Evolutionary conservation across 1,284 basidiomycete genomes (phyloP).

Genomic region (Trichosporon ovoides): DNA sequence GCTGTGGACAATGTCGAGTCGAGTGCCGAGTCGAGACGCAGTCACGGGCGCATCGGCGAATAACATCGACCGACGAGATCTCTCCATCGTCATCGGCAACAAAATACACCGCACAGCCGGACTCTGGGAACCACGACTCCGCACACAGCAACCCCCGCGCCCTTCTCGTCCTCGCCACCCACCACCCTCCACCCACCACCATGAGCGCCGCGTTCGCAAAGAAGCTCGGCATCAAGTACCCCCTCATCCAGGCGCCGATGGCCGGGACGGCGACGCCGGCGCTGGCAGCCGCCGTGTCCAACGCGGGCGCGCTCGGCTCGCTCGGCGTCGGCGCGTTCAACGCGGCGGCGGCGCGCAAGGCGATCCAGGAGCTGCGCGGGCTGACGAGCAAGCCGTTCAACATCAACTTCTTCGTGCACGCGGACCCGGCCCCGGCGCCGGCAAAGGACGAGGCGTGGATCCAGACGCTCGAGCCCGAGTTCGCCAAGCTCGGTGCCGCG

Average conservation of each 20-base stretch:
- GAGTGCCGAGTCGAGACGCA: too few relatives aligned
- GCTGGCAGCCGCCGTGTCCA: constrained; percentile 40
- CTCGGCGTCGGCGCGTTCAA: constrained; percentile 33
- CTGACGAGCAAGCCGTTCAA: constrained; percentile 31
- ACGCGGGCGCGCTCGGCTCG: constrained; percentile 39
- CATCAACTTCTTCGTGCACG: constrained; percentile 38
- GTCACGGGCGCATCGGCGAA: background rate
- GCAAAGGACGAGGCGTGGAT: constrained; percentile 24
- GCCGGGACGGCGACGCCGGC: constrained; percentile 38
- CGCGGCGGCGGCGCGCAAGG: constrained; percentile 13
- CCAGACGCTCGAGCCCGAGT: constrained; percentile 22
- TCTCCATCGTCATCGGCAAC: background rate
- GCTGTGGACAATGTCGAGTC: background rate
- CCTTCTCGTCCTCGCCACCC: background rate
- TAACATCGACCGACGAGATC: background rate
- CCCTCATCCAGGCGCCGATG: constrained; percentile 44
- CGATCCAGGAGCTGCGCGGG: constrained; percentile 26
- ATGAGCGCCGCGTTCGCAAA: constrained; percentile 3
- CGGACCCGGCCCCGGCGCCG: constrained; percentile 9
- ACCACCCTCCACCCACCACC: background rate
- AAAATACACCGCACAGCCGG: too few relatives aligned
- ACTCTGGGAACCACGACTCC: too few relatives aligned
- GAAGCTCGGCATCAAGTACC: constrained; percentile 27
- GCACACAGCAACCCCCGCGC: too few relatives aligned
- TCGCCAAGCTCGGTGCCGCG: constrained; percentile 20